Evolutionary conservation across 495 filamentous ascomycete species (phyloP), one percentile per base, ranked within the genome.

Genomic region (Penicillium verhagenii): DNA sequence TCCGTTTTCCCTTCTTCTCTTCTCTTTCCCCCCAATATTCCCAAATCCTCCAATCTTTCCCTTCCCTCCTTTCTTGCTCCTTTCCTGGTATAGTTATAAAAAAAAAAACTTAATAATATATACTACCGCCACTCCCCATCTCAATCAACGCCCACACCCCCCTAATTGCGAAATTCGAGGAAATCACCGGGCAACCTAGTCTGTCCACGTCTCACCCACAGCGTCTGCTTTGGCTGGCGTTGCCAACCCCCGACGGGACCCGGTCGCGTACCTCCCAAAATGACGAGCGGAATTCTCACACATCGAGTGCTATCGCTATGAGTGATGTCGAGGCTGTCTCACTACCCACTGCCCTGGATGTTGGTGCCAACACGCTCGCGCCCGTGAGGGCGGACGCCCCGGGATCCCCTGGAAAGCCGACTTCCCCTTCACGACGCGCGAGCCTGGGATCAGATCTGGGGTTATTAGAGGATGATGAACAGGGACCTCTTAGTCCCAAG

Each of bases 291-390:
- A 66, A 74, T 60, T 50, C 59, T 64, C 61, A 68, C 58, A 66
- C 63, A 65, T 71, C 72, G 67, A 74, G 68, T 73, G 69, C 63
- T 74, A 73, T 69, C 75, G 72, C 72, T 73, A 78, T 78, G 75
- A 78, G 72, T 77, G 74, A 78, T 78, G 71, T 72, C 59, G 72
- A 74, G 53, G 61, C 75, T 61, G 69, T 71, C 60, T 68, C 73
- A 56, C 66, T 74, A 60, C 72, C 72, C 66, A 69, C 72, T 75
- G 59, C 66, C 68, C 64, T 72, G 69, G 68, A 75, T 65, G 64
- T 69, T 66, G 63, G 68, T 63, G 64, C 62, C 47, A 72, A 64
- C 49, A 63, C 64, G 53, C 63, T 76, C 62, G 64, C 71, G 47
- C 35, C 57, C 47, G 66, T 70, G 58, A 71, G 67, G 63, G 60